Base-by-base conservation (phyloP, 805 yeast species). In the Starmerella apis region DNA sequence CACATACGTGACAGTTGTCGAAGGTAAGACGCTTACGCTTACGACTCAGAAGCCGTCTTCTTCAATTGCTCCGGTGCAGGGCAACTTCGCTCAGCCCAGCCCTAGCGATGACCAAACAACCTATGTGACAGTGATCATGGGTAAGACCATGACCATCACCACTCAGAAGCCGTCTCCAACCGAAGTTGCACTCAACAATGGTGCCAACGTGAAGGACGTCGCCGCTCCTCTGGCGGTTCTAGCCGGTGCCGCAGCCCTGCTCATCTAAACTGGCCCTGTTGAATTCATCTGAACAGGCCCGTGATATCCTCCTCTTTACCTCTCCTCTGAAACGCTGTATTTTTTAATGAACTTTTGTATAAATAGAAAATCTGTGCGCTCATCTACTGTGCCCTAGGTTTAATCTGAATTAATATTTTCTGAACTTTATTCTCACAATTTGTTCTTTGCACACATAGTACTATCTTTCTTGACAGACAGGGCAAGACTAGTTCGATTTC, bases 21-120 rank as follows among this genome's bases (percentile, higher is more conserved):
- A 52, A 51, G 59, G 59, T 47, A 36, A 50, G 52, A 55, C 60
- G 47, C 37, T 56, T 47, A 57, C 62, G 28, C 47, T 59, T 37
- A 49, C 57, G 39, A 50, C 55, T 27, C 27, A 50, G 42, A 45
- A 53, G 54, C 45, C 56, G 39, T 43, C 39, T 30, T 41, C 46
- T 28, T 46, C 52, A 1, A 8, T 19, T 8, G 31, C 22, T 24
- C 43, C 43, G 7, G 43, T 24, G 13, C 31, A 18, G 30, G 43
- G 43, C 20, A 31, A 31, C 35, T 13, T 25, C 22, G 43, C 43
- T 25, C 43, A 22, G 18, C n/a, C 43, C 27, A 24, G 35, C 35
- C 6, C 43, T 9, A 28, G 35, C 25, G 28, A 41, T 25, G 45
- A 41, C 45, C 25, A 28, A 20, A 41, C 45, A 3, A 41, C 45